Conservation (phyloP, 305 asterid species). For the Fraxinus velutina region DNA sequence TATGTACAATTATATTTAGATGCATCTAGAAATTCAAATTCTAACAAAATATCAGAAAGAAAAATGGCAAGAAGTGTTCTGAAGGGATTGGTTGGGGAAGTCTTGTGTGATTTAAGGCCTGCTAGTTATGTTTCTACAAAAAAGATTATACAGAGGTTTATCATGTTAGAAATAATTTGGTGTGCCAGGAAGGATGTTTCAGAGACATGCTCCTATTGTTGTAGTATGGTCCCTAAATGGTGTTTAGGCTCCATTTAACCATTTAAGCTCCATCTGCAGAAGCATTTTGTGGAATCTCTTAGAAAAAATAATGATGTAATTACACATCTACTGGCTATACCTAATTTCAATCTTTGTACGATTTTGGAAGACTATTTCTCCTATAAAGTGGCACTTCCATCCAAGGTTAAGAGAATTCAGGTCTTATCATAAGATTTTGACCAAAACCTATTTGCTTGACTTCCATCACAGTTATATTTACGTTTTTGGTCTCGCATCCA, state of each 20-base stretch:
- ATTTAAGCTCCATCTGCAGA: background rate
- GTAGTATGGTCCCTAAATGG: background rate
- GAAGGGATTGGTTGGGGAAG: background rate
- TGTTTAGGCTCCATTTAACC: background rate
- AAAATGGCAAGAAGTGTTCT: background rate
- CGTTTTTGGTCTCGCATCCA: background rate
- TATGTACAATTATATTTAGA: conserved; percentile 2
- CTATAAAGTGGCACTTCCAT: background rate
- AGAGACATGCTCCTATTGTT: background rate
- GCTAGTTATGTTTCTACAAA: background rate
- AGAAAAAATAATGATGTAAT: background rate
- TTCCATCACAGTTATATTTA: background rate
- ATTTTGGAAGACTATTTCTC: background rate
- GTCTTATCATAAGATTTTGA: background rate
- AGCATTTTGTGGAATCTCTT: background rate
- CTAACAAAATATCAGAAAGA: background rate
- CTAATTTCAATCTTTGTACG: background rate
- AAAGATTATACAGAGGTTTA: background rate
- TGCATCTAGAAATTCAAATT: background rate
- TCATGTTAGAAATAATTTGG: background rate
- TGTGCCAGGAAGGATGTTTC: background rate
- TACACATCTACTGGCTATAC: background rate
- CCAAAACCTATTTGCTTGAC: background rate
- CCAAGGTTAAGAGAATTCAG: background rate
- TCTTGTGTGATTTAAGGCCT: background rate